Base-by-base conservation (phyloP, 2,329 filamentous ascomycete species). In the Coniella vitis region DNA sequence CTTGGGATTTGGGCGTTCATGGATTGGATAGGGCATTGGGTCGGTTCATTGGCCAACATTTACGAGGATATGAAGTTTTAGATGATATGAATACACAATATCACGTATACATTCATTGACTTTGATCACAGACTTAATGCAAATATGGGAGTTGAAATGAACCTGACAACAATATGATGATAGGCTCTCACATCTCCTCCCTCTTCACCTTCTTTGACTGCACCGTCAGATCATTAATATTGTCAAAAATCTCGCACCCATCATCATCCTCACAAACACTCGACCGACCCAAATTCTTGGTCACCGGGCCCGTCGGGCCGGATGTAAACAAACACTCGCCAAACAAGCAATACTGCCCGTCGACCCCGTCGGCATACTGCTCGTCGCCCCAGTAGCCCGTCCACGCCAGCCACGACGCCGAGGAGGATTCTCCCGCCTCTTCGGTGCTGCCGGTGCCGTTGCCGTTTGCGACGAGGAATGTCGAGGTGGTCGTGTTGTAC, bases 381-480 rank as follows among this genome's bases (percentile, higher is more conserved):
- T 58, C 49, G 44, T 60, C 58, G 38, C 58, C 58, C 58, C 58
- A 60, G 35, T 34, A 12, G 12, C 58, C 58, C 17, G 32, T 21
- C 52, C 52, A 60, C 20, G 29, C 34, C 17, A 60, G 52, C 58
- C 58, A 60, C 25, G 46, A 20, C 2, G 51, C 29, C 5, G 25
- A 29, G 25, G 25, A n/a, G 7, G 34, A 41, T 17, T 55, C 56
- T 3, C 14, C 16, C 4, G 19, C 41, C 35, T 54, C 52, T 17
- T 53, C 55, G 22, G 37, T 38, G 25, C 41, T 53, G 16, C 49
- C 53, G 1, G 48, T 45, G 19, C 32, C 20, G 12, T 16, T 48
- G 7, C 54, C 54, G 14, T 42, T 46, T 2, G 52, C 55, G 22
- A 40, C 14, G 10, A 17, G 35, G 32, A 58, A 59, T 1, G 47